These are phyloP conservation scores for Colletotrichum siamense DNA, from an alignment of 2,329 filamentous ascomycete species.

Conservation along the genomic window DNA sequence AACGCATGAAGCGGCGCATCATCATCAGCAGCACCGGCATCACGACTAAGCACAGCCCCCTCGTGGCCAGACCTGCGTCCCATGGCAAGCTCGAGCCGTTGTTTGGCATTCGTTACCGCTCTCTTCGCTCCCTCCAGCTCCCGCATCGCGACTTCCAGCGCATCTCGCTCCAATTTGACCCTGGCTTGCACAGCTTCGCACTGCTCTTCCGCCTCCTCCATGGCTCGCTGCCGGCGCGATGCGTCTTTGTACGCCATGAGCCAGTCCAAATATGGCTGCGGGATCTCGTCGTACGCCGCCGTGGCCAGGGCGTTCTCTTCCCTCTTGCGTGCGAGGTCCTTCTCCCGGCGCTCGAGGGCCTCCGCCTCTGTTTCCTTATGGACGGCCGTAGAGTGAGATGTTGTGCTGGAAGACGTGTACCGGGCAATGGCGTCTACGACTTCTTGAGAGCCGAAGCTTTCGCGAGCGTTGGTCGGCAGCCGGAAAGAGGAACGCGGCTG, in stretches of 20 bases:
- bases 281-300: not conserved
- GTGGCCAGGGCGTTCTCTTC: not conserved
- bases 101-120: not conserved
- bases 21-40: not conserved
- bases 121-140: not conserved
- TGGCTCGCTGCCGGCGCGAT: not conserved
- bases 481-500: not conserved
- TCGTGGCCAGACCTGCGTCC: not conserved
- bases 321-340: not conserved
- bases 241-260: not conserved
- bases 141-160: not conserved
- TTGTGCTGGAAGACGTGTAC: not conserved
- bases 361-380: not conserved
- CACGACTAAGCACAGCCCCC: not conserved
- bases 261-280: not conserved
- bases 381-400: not conserved
- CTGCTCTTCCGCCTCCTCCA: not conserved
- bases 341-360: not conserved
- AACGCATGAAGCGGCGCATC: not conserved
- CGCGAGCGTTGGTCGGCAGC: not conserved
- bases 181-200: not conserved
- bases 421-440: not conserved
- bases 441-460: not conserved
- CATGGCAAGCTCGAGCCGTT: not conserved
- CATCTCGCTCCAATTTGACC: not conserved